Percentiles rank a stretch among this genome's conserved stretches.
Evolutionary conservation across 495 filamentous ascomycete genomes (phyloP).

Genomic region (Daldinia vernicosa): DNA sequence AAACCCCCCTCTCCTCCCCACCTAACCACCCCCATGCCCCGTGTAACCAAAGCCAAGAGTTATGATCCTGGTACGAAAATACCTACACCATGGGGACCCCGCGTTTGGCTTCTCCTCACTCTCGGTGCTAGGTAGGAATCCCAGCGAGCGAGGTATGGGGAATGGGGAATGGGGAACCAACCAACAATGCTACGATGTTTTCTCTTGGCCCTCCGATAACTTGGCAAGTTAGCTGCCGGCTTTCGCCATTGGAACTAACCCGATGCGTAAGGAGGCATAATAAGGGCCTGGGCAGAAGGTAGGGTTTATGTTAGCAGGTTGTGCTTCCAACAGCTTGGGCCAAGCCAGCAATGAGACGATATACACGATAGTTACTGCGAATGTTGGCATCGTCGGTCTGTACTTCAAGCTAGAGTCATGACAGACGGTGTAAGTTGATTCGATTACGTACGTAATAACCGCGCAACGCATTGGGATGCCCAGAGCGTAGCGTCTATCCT

Average conservation of each 20-base stretch:
- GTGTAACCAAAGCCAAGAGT: constrained; percentile 4
- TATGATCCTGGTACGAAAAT: not conserved
- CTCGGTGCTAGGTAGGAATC: constrained; percentile 19
- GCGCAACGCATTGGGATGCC: not conserved
- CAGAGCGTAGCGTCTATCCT: not conserved
- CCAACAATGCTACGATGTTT: not conserved
- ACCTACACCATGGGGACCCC: constrained; percentile 24
- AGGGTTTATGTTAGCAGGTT: not conserved
- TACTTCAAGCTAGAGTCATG: not conserved
- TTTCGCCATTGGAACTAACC: not conserved
- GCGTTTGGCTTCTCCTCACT: constrained; percentile 19
- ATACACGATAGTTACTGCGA: not conserved
- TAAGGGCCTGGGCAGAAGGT: not conserved
- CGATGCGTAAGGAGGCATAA: not conserved
- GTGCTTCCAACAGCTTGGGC: not conserved
- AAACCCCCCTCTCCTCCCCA: too few species aligned
- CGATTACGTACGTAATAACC: not conserved
- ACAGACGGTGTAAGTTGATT: not conserved
- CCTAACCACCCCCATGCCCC: not conserved
- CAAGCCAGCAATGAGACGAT: not conserved
- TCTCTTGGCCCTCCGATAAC: not conserved
- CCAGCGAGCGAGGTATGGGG: not conserved
- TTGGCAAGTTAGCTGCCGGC: not conserved
- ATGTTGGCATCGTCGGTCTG: too few species aligned
- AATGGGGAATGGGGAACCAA: constrained; percentile 6